Evolutionary conservation across 2,329 filamentous ascomycete species (phyloP).

Genomic region (Plenodomus tracheiphilus): DNA sequence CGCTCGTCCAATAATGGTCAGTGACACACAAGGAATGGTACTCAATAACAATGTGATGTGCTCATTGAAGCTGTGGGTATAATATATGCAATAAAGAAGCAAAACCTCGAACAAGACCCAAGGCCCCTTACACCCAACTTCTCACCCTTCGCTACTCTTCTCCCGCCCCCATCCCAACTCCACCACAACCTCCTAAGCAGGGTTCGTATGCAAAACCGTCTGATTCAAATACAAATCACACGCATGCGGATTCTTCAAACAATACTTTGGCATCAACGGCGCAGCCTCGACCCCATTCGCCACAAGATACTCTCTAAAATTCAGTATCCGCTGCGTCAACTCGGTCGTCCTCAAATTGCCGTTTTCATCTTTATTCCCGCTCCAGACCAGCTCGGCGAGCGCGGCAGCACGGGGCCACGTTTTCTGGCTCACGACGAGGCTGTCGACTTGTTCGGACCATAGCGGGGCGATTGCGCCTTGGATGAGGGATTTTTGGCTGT

Average conservation of each 20-base stretch:
- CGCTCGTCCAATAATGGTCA: background rate
- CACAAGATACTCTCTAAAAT: slow-evolving; percentile 63
- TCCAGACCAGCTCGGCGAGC: slow-evolving; percentile 60
- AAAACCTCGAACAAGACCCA: background rate
- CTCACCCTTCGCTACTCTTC: background rate
- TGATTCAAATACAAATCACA: slow-evolving; percentile 61
- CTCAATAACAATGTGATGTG: background rate
- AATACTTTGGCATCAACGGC: slow-evolving; percentile 61
- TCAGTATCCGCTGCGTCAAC: slow-evolving; percentile 60
- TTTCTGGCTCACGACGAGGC: slow-evolving; percentile 54
- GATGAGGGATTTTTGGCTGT: slow-evolving; percentile 52
- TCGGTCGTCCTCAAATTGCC: slow-evolving; percentile 57
- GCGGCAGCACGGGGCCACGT: slow-evolving; percentile 63
- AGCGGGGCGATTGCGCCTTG: slow-evolving; percentile 58
- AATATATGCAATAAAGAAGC: background rate
- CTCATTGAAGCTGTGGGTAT: background rate
- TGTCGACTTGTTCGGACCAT: slow-evolving; percentile 61
- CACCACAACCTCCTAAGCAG: background rate
- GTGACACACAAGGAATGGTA: background rate
- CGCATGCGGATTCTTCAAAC: slow-evolving; percentile 60
- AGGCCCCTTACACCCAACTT: too few species aligned
- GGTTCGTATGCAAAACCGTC: slow-evolving; percentile 21
- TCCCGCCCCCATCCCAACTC: background rate
- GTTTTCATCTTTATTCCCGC: slow-evolving; percentile 54
- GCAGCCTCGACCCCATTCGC: slow-evolving; percentile 57